These are phyloP conservation scores for Suhomyces atakaporum DNA, from an alignment of 1,139 yeast genomes.

Conservation along the genomic window DNA sequence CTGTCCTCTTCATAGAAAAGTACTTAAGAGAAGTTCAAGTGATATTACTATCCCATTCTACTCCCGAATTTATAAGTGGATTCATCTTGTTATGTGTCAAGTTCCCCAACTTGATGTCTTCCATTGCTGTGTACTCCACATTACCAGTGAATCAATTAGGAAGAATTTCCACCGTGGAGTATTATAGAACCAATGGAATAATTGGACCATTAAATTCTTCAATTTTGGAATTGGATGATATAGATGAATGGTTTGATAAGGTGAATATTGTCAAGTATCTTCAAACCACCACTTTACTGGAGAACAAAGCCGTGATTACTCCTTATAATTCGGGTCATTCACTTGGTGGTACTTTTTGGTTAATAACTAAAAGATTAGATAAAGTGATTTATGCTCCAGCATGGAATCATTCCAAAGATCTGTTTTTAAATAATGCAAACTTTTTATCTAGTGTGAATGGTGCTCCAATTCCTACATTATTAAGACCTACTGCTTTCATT, in stretches of 20 bases:
- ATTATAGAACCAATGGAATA: constrained; percentile 69
- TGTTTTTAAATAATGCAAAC: constrained; percentile 81
- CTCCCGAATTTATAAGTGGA: constrained; percentile 80
- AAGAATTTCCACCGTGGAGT: constrained; percentile 78
- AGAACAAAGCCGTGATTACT: constrained; percentile 64
- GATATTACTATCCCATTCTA: constrained; percentile 81
- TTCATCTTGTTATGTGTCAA: constrained; percentile 65
- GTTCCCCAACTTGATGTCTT: constrained; percentile 60
- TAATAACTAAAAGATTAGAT: constrained; percentile 71
- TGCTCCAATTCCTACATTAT: constrained; percentile 60
- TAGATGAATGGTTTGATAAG: constrained; percentile 77
- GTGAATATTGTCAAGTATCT: constrained; percentile 72
- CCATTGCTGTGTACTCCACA: constrained; percentile 82
- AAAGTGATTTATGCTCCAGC: constrained; percentile 84
- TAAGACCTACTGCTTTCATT: constrained; percentile 82
- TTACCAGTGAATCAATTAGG: constrained; percentile 88
- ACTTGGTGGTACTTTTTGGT: constrained; percentile 91
- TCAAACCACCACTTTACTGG: constrained; percentile 68
- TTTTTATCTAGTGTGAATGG: constrained; percentile 50
- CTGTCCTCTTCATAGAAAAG: constrained; percentile 45
- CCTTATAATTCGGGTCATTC: constrained; percentile 94
- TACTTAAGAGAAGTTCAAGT: constrained; percentile 58
- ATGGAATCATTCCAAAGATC: constrained; percentile 93
- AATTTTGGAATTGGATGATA: constrained; percentile 66
- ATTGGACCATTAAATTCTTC: constrained; percentile 72